Evolutionary conservation across 2,329 filamentous ascomycete species (phyloP), one percentile per base, ranked within the genome.

Genomic region (Penicillium sp.): DNA sequence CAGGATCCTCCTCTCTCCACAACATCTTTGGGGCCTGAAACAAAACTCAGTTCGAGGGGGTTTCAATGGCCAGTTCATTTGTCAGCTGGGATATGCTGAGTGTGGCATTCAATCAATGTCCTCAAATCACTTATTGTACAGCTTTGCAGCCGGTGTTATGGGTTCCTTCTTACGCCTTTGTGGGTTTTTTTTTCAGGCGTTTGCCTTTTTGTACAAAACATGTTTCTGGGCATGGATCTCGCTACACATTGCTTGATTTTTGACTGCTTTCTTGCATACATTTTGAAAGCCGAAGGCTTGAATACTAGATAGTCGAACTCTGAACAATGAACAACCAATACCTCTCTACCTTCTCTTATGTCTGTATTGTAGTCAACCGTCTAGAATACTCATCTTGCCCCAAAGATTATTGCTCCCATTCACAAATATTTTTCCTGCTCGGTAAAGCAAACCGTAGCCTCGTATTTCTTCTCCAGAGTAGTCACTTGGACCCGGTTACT

Each of bases 161-260:
- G 53, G 35, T n/a, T 49, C 41, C 41, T 31, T 11, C 4, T 47
- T 43, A 29, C 22, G 31, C 22, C 25, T 50, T 45, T 27, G 31
- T 29, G 40, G 40, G 20, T 51, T 22, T 12, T 6, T 51, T 47
- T 26, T 23, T 35, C 8, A 4, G 54, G 56, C 56, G 51, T 60
- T 56, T 43, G 9, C 23, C 12, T 45, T 22, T 49, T 55, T 61
- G 59, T 61, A 62, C 42, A 58, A 60, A 62, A 58, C 26, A 46
- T 44, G 42, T 53, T 51, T 48, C 26, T 49, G 31, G 4, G n/a
- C 25, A 44, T 26, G 6, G 9, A 40, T 40, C 37, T 22, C 6
- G 33, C n/a, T 40, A 18, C 37, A 22, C 11, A 40, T 5, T 18
- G 37, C 37, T 40, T 40, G 37, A 22, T 40, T 22, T 18, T 11